Conservation (phyloP, 306 rosid species). For the Castanopsis chinensis region DNA sequence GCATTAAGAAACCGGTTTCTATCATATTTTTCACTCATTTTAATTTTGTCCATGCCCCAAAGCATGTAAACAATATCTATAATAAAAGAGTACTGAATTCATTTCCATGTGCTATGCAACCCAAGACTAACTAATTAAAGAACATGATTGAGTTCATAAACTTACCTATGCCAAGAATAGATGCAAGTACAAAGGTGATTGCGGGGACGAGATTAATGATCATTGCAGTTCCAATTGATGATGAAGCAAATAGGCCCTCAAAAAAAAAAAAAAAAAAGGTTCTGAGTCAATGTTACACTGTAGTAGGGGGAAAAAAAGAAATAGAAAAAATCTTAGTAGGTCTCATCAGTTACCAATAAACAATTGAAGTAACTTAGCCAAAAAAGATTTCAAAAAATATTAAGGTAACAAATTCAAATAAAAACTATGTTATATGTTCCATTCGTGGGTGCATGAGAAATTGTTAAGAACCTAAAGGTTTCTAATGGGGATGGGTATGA, state of each 20-base stretch:
- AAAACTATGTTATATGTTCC: neutral
- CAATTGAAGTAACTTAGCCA: too few species aligned
- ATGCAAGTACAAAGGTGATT: constrained; percentile 52
- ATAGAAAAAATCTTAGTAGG: neutral
- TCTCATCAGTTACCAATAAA: neutral
- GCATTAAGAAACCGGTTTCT: neutral
- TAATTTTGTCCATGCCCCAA: neutral
- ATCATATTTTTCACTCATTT: neutral
- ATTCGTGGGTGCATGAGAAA: neutral
- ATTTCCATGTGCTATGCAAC: too few species aligned
- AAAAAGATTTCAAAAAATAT: neutral
- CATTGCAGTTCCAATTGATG: constrained; percentile 53
- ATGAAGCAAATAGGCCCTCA: constrained; percentile 47
- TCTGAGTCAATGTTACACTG: constrained; percentile 46
- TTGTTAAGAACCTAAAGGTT: too few species aligned
- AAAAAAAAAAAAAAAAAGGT: constrained; percentile 12
- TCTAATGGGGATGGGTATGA: too few species aligned
- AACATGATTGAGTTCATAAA: neutral
- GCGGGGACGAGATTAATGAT: constrained; percentile 54
- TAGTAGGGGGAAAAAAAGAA: neutral
- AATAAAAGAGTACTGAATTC: too few species aligned
- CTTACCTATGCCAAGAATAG: constrained; percentile 40
- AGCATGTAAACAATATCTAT: too few species aligned
- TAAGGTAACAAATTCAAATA: neutral
- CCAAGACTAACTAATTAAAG: neutral